Evolutionary conservation across 306 rosid species (phyloP), one percentile per base, ranked within the genome.

Genomic region (Potentilla sterilis): DNA sequence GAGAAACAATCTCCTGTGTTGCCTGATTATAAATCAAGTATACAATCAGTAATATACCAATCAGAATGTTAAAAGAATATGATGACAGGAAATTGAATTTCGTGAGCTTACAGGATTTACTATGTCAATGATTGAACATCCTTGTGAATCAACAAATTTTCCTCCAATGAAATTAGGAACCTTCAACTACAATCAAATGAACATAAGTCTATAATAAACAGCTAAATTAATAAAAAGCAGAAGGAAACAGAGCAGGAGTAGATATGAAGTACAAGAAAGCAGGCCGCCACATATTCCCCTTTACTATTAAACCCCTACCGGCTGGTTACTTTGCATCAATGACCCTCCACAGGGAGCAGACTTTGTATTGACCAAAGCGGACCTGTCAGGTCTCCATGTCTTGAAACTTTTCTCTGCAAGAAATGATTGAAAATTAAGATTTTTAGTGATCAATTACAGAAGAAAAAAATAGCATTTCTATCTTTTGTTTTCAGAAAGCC

Each of bases 1-100:
- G 95, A 80, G 90, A 89, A 65, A 89, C 92, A 83, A 88, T 83
- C 78, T 91, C 92, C 85, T 89, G 97, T 74, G 97, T 89, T 46
- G 97, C 97, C 97, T 88, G 64, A 47, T 51, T 14, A 77, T 63
- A 72, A 79, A 81, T 41, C 82, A 61, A 75, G 48, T 67, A 71
- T 47, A 78, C 41, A 51, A 78, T 67, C 68, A 79, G 54, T 44
- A 77, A 63, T 22, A 62, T 15, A 42, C 28, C n/a, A 55, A 51
- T 40, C 74, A 70, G 70, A 59, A 74, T 19, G 41, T 48, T 55
- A 48, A 15, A 83, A 32, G 43, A 72, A 79, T 10, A 42, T 32
- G n/a, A 40, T 57, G 69, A 59, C 61, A 64, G 34, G 51, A 32
- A 35, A 14, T 34, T 80, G 69, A 78, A 57, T 51, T 41, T 41